Evolutionary conservation across 1,139 yeast species (phyloP), one percentile per base, ranked within the genome.

Genomic region (Candida frijolesensis): DNA sequence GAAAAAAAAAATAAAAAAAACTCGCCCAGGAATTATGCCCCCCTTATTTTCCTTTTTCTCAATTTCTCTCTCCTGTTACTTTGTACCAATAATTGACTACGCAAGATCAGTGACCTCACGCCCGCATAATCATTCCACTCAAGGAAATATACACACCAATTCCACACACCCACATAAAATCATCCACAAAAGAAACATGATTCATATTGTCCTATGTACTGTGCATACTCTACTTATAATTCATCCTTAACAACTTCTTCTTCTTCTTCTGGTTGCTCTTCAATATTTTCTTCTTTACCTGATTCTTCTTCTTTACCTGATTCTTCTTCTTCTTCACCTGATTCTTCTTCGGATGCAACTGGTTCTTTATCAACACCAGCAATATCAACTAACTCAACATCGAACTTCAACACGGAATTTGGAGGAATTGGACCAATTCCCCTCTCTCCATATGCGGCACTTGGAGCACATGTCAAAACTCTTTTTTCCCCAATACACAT

Each of bases 401-500:
- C 78, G 58, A 84, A 84, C 43, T 77, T 59, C 57, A 89, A 75
- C 45, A 85, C 86, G 30, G 96, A 82, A 60, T 82, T 80, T 34
- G 87, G 84, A 30, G 96, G 96, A 64, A 89, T 88, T 50, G 86
- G 87, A 43, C 91, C 92, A 53, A 89, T 84, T 45, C 95, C 96
- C 50, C 82, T 66, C 42, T 74, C 70, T 49, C 97, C 97, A 60
- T 90, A 90, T 8, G 84, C 97, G 62, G 89, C 70, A 44, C 79
- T 78, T 11, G 94, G 79, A 45, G 96, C 96, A 64, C 91, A 89
- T 40, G 83, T 80, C 60, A 90, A 76, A 59, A 80, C 83, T 63
- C 96, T 82, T 72, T 84, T 80, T 68, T 90, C 97, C 46, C 96
- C 96, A 65, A 88, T 77, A 69, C 97, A 90, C 94, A 89, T 88